Conservation (phyloP, 768 basidiomycete genomes). For the Leccinum uliginosum region DNA sequence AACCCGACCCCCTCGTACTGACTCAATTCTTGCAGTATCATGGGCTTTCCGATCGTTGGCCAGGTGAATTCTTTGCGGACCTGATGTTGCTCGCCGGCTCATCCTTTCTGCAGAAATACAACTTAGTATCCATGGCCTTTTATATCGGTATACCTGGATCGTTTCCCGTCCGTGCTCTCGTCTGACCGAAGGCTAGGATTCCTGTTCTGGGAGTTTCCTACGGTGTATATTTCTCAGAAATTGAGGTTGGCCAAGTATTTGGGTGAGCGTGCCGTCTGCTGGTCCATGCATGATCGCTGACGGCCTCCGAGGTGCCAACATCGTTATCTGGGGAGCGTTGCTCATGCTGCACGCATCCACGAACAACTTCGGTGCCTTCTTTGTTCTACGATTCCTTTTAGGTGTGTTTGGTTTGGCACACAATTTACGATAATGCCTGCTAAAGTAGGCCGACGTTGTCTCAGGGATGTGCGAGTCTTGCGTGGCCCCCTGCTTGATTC, state of each 20-base stretch:
- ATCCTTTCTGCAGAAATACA: conserved; percentile 44
- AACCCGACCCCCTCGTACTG: neutral
- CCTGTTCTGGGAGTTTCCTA: conserved; percentile 61
- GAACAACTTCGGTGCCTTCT: conserved; percentile 57
- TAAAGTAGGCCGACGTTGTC: neutral
- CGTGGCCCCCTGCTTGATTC: conserved; percentile 58
- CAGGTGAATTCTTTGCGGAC: conserved; percentile 36
- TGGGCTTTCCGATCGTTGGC: conserved; percentile 62
- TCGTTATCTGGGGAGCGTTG: conserved; percentile 55
- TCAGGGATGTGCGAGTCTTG: conserved; percentile 66
- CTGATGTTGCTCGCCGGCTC: neutral
- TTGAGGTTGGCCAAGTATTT: conserved; percentile 57
- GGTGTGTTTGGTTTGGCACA: conserved; percentile 31
- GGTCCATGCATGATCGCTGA: neutral
- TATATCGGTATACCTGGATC: conserved; percentile 44
- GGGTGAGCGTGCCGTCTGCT: conserved; percentile 31
- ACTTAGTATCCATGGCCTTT: conserved; percentile 60
- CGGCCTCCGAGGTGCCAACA: conserved; percentile 42
- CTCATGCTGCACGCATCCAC: conserved; percentile 59
- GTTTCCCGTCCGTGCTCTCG: neutral
- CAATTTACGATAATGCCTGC: neutral
- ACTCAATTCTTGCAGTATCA: conserved; percentile 39
- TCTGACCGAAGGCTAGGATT: conserved; percentile 36
- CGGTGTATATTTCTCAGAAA: conserved; percentile 62
- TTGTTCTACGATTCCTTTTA: conserved; percentile 56